Evolutionary conservation across 371 early-diverging fungal species (phyloP), one percentile per base, ranked within the genome.

Genomic region (Rhizopus arrhizus): DNA sequence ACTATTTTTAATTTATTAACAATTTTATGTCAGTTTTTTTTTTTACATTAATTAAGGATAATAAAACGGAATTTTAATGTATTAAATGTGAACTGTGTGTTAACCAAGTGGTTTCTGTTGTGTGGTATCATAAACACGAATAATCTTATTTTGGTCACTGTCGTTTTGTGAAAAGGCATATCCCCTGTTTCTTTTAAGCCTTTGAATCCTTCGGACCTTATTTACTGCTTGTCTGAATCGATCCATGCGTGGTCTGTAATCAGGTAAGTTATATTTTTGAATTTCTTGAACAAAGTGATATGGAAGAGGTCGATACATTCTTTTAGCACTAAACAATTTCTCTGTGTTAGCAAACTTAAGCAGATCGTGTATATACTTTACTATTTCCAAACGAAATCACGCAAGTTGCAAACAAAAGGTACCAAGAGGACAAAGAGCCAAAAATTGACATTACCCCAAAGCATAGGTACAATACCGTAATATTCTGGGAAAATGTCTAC

Each of bases 141-240:
- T 93, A 41, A 97, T 71, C 59, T 91, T 85, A n/a, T 93, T 91
- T 73, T 95, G 95, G 22, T 95, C 97, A 56, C 86, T 84, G 67
- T 96, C 97, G 73, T 86, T 93, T 71, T 96, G 96, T 50, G 95
- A 93, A 69, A 97, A 96, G 5, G 96, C 96, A 74, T 88, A 97
- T 15, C 96, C 96, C 15, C 97, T 86, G 63, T 83, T 94, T 34
- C 94, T 83, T 68, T 92, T 94, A 29, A 94, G 72, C 33, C 96
- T 82, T 70, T 96, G 96, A 53, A 92, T 89, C 61, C 90, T 83
- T 16, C 96, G 87, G 11, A 91, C 95, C 77, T 95, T 96, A 80
- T 93, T 89, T 5, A 96, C 95, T 0, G 95, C 95, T 74, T 95
- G 94, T 61, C 91, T 85, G 89, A 96, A 96, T 61, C 93, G 84